phyloP scores from a whole-genome alignment of 169 alveolate genomes.

The Ichthyophthirius multifiliis region DNA sequence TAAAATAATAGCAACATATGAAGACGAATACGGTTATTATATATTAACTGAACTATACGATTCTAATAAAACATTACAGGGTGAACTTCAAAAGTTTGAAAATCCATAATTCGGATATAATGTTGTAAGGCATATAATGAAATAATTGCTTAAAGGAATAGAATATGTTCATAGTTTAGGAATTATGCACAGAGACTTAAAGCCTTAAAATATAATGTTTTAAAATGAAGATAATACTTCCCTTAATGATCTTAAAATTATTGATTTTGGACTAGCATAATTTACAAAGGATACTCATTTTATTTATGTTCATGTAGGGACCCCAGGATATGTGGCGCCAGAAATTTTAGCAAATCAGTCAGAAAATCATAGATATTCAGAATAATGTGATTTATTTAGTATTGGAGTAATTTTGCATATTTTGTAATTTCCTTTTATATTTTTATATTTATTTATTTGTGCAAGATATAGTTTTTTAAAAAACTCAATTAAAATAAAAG shows the following conservation, averaged over 20 bases:
- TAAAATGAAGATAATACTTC: neutral
- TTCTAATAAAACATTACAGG: neutral
- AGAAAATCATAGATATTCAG: constrained; percentile 12
- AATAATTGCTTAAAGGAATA: constrained; percentile 16
- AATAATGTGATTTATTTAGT: constrained; percentile 20
- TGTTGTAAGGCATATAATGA: constrained; percentile 4
- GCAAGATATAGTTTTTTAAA: neutral
- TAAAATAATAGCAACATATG: neutral
- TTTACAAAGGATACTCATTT: neutral
- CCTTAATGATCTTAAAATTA: neutral
- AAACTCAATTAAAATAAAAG: constrained; percentile 4
- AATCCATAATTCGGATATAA: constrained; percentile 1
- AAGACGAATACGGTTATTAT: constrained; percentile 11
- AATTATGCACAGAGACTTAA: constrained; percentile 30
- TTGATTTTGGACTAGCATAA: constrained; percentile 31
- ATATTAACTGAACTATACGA: neutral
- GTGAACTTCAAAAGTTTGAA: neutral
- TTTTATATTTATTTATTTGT: neutral
- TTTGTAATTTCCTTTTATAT: neutral
- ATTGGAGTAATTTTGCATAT: constrained; percentile 11
- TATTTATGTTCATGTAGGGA: constrained; percentile 24
- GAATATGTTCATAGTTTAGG: constrained; percentile 4
- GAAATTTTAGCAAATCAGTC: constrained; percentile 26
- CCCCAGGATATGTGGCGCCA: constrained; percentile 41
- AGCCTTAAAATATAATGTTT: constrained; percentile 24